These are phyloP conservation scores for Intubia oerlemansii DNA, from an alignment of 2,329 filamentous ascomycete species.

Conservation along the genomic window DNA sequence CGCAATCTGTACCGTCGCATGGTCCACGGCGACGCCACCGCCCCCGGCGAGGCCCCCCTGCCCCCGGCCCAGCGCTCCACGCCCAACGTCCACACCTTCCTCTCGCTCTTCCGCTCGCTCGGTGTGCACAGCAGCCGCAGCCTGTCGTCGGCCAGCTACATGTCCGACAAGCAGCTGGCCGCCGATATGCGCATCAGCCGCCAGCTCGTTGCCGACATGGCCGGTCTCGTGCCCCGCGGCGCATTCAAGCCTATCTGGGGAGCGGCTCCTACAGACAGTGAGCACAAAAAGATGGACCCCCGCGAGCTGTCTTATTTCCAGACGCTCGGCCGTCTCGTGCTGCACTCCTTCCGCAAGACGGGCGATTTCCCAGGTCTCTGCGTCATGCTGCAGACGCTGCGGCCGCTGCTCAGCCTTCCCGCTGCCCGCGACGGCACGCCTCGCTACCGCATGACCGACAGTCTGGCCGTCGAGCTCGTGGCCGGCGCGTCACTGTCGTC, in stretches of 20 bases:
- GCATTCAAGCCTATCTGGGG: too few species aligned
- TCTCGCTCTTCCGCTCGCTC: constrained; percentile 41
- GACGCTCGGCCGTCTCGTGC: constrained; percentile 12
- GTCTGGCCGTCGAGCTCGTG: constrained; percentile 14
- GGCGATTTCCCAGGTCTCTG: constrained; percentile 25
- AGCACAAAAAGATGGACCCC: constrained; percentile 7
- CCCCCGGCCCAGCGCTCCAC: constrained; percentile 16
- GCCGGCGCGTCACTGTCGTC: constrained; percentile 3
- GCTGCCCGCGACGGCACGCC: not conserved
- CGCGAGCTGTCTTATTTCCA: constrained; percentile 9
- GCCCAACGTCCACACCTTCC: constrained; percentile 48
- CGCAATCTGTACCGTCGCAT: constrained; percentile 33
- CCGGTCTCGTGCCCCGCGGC: constrained; percentile 8
- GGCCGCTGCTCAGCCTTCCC: constrained; percentile 9
- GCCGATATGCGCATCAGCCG: constrained; percentile 7
- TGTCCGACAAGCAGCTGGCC: constrained; percentile 6
- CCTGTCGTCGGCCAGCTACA: not conserved
- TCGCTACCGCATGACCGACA: constrained; percentile 11
- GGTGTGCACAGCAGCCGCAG: constrained; percentile 21
- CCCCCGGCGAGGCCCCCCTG: not conserved
- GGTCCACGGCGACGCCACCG: constrained; percentile 15
- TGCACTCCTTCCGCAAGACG: constrained; percentile 20
- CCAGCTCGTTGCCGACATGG: constrained; percentile 13
- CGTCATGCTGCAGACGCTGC: constrained; percentile 17
- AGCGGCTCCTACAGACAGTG: not conserved